Evolutionary conservation across 306 rosid genomes (phyloP), one percentile per base, ranked within the genome.

Genomic region (Dalbergia oliveri): DNA sequence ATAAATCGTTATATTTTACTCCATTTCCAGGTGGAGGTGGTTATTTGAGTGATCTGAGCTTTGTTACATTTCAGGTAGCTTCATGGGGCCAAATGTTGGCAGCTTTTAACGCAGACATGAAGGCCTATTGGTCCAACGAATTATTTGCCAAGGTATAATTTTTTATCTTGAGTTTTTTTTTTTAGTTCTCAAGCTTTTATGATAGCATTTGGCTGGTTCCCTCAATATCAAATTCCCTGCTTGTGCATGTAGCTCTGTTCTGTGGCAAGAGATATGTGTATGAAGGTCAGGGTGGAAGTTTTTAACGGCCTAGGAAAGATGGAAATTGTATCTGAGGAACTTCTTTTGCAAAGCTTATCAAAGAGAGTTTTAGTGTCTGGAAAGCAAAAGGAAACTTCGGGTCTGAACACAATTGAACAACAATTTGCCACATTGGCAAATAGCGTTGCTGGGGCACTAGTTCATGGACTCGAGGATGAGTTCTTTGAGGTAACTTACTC

Each of bases 401-500:
- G 71, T 74, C 89, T 69, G 80, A 70, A 39, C 81, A 51, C 79
- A 13, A 73, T 84, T 35, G 93, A 86, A 78, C 92, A 86, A 78
- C 92, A 88, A 82, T 80, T 87, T 79, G 83, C 72, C 54, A 37
- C 23, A 72, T 74, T 84, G 65, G 88, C 92, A 45, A 77, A 79
- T 31, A 86, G 73, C 77, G 92, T 84, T 43, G 99, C 99, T 16
- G 99, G 97, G 67, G 93, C 92, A 77, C 62, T 91, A 26, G 79
- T 94, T 79, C 99, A 94, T 87, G 99, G 99, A 71, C 91, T 91
- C 56, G 99, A 95, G 87, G 99, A 95, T 84, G 99, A 93, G 87
- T 93, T 89, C 87, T 86, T 82, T 78, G 92, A 93, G 97, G 99
- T 91, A 90, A 83, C 72, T 73, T 84, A 11, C 35, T 43, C 0